Evolutionary conservation across 2,329 filamentous ascomycete species (phyloP).

Genomic region (Neonectria magnoliae): DNA sequence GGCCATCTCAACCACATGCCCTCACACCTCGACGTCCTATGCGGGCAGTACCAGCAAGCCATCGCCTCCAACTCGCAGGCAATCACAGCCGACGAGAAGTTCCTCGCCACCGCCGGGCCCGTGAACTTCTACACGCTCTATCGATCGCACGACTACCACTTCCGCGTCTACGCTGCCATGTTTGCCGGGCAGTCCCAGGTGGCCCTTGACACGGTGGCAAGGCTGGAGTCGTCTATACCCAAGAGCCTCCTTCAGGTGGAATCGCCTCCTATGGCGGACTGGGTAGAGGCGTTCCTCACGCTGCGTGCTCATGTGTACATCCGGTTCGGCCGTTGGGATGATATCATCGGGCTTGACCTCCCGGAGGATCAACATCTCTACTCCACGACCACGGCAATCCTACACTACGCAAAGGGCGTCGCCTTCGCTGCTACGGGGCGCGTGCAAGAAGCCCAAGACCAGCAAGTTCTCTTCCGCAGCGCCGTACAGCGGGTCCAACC

Average conservation of each 20-base stretch:
- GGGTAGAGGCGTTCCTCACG: slow-evolving; percentile 75
- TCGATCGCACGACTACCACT: slow-evolving; percentile 78
- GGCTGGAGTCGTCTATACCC: slow-evolving; percentile 70
- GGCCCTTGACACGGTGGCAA: slow-evolving; percentile 67
- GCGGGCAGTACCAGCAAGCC: slow-evolving; percentile 76
- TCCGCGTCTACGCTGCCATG: slow-evolving; percentile 80
- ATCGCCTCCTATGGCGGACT: slow-evolving; percentile 80
- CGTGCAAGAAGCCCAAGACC: slow-evolving; percentile 62
- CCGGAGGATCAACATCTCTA: slow-evolving; percentile 71
- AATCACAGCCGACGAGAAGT: slow-evolving; percentile 74
- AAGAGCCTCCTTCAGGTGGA: slow-evolving; percentile 70
- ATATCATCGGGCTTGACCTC: slow-evolving; percentile 66
- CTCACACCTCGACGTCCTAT: slow-evolving; percentile 74
- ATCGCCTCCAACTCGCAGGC: slow-evolving; percentile 74
- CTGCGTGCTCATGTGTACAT: slow-evolving; percentile 77
- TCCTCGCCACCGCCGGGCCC: slow-evolving; percentile 65
- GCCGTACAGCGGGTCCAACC: slow-evolving; percentile 63
- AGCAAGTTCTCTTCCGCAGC: slow-evolving; percentile 61
- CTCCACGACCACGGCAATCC: slow-evolving; percentile 74
- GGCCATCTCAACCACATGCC: slow-evolving; percentile 83
- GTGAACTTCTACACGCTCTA: slow-evolving; percentile 83
- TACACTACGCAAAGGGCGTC: slow-evolving; percentile 75
- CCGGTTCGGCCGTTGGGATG: slow-evolving; percentile 77
- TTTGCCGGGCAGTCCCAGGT: slow-evolving; percentile 73
- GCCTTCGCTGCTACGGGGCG: slow-evolving; percentile 69